phyloP scores from a whole-genome alignment of 805 yeast genomes.

The Ogataea henricii region DNA sequence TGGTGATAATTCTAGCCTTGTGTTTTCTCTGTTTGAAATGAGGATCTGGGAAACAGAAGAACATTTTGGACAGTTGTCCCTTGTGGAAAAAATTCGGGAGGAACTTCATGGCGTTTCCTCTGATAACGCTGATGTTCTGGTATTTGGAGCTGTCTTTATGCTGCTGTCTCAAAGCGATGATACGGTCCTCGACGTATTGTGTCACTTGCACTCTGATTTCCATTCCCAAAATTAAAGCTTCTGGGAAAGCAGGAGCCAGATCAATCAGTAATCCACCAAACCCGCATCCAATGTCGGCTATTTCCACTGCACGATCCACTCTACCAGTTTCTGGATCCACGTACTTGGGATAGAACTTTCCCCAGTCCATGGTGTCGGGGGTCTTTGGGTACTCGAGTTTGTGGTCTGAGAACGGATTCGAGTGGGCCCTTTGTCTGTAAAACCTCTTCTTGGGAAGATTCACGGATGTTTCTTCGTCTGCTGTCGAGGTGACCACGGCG shows the following conservation, averaged over 20 bases:
- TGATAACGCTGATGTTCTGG: slow-evolving; percentile 83
- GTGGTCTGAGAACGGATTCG: slow-evolving; percentile 97
- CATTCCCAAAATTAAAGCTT: slow-evolving; percentile 84
- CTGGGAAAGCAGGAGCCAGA: slow-evolving; percentile 75
- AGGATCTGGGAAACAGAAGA: slow-evolving; percentile 99
- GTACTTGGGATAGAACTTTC: slow-evolving; percentile 66
- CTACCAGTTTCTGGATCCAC: slow-evolving; percentile 40
- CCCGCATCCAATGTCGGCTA: slow-evolving; percentile 98
- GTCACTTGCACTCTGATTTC: slow-evolving; percentile 98
- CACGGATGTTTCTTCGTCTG: slow-evolving; percentile 25
- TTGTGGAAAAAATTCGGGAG: slow-evolving; percentile 88
- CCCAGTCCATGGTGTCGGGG: slow-evolving; percentile 90
- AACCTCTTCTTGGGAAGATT: slow-evolving; percentile 77
- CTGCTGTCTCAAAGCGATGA: slow-evolving; percentile 79
- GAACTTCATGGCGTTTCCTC: slow-evolving; percentile 98
- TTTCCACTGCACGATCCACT: slow-evolving; percentile 62
- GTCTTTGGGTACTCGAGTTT: slow-evolving; percentile 80
- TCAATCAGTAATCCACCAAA: slow-evolving; percentile 89
- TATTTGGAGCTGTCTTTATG: slow-evolving; percentile 42
- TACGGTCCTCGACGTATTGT: slow-evolving; percentile 93
- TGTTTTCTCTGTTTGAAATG: slow-evolving; percentile 97
- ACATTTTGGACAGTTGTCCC: slow-evolving; percentile 84
- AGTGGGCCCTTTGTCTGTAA: slow-evolving; percentile 96
- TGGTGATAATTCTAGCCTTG: slow-evolving; percentile 93
- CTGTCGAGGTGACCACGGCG: slow-evolving; percentile 12